A percentile compares a stretch with the other conserved stretches of the same genome.
These are phyloP conservation scores for Hanseniaspora guilliermondii DNA, from an alignment of 805 yeast species.

Conservation along the genomic window DNA sequence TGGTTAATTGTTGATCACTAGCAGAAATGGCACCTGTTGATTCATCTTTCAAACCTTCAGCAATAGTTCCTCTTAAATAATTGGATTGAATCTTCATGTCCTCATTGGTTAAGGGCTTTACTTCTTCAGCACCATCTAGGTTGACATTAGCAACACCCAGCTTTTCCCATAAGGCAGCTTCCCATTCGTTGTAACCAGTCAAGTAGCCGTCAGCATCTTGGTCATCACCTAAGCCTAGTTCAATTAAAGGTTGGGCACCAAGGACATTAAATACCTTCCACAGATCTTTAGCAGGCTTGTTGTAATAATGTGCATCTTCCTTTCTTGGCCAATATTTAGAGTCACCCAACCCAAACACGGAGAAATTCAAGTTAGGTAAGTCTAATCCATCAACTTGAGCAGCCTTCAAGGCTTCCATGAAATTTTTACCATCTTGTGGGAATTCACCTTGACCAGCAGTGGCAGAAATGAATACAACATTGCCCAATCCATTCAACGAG, in stretches of 20 bases:
- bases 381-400: slow-evolving; percentile 49
- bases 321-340: slow-evolving; percentile 94
- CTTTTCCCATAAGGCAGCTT: slow-evolving; percentile 70
- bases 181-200: slow-evolving; percentile 87
- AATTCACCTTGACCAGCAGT: slow-evolving; percentile 95
- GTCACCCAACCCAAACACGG: slow-evolving; percentile 88
- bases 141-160: slow-evolving; percentile 73
- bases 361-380: slow-evolving; percentile 48
- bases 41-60: slow-evolving; percentile 65
- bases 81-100: slow-evolving; percentile 84
- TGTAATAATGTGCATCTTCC: slow-evolving; percentile 86
- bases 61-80: slow-evolving; percentile 85
- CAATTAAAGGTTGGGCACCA: slow-evolving; percentile 62
- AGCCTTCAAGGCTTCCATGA: slow-evolving; percentile 63
- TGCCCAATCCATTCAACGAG: slow-evolving; percentile 49
- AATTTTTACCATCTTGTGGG: slow-evolving; percentile 64
- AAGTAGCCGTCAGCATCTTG: slow-evolving; percentile 93
- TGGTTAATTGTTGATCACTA: slow-evolving; percentile 83
- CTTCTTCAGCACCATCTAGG: slow-evolving; percentile 60
- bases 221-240: slow-evolving; percentile 86
- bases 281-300: slow-evolving; percentile 76
- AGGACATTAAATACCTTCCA: slow-evolving; percentile 49
- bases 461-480: slow-evolving; percentile 66
- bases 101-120: slow-evolving; percentile 87
- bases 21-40: slow-evolving; percentile 87